These are phyloP conservation scores for Cytospora mali DNA, from an alignment of 2,329 filamentous ascomycete genomes.

Conservation along the genomic window DNA sequence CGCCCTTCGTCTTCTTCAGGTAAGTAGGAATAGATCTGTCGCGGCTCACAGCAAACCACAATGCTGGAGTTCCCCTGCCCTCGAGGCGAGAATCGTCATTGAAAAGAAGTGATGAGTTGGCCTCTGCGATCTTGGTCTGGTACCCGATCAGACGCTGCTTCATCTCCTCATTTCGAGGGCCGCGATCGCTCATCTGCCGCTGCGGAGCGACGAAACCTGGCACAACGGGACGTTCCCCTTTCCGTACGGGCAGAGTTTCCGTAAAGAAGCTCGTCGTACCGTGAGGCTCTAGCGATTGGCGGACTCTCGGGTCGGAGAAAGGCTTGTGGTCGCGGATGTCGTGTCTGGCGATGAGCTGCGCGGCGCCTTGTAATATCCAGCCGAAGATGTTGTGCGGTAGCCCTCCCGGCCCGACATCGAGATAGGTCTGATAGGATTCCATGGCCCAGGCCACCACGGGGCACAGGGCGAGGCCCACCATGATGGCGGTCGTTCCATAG, in stretches of 20 bases:
- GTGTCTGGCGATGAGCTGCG: conserved; percentile 39
- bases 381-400: conserved; percentile 46
- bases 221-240: conserved; percentile 37
- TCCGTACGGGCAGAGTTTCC: conserved; percentile 29
- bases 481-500: conserved; percentile 18
- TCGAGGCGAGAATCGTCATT: conserved; percentile 38
- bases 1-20: conserved; percentile 33
- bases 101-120: conserved; percentile 37
- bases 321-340: conserved; percentile 39
- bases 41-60: conserved; percentile 35
- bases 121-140: conserved; percentile 31
- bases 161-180: conserved; percentile 27
- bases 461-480: conserved; percentile 18
- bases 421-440: conserved; percentile 42
- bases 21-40: conserved; percentile 27
- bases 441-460: conserved; percentile 32
- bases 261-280: conserved; percentile 33
- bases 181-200: conserved; percentile 39
- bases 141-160: conserved; percentile 33
- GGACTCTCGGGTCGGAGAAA: conserved; percentile 30
- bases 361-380: conserved; percentile 42
- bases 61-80: conserved; percentile 33
- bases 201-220: conserved; percentile 43
- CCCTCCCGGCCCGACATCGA: conserved; percentile 47
- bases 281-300: conserved; percentile 33